A percentile compares a stretch with the other conserved stretches of the same genome.
phyloP scores from a whole-genome alignment of 768 basidiomycete species.

The Naganishia randhawae region DNA sequence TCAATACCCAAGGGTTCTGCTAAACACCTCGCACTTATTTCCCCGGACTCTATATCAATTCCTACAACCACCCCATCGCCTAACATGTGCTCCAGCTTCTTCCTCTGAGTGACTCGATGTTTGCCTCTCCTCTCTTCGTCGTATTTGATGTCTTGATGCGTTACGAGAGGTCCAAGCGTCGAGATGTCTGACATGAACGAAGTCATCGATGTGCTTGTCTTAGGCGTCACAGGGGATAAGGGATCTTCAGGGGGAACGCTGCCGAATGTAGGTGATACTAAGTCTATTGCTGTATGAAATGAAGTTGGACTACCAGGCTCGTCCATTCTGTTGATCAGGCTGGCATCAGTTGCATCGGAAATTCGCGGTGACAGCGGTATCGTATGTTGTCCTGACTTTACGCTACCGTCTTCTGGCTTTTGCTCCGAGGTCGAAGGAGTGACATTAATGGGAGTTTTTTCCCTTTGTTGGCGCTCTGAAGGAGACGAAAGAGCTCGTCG shows the following conservation, averaged over 20 bases:
- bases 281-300: not conserved
- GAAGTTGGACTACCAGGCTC: not conserved
- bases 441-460: not conserved
- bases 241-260: not conserved
- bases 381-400: not conserved
- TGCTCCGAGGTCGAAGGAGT: not conserved
- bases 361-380: not conserved
- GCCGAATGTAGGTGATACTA: not conserved
- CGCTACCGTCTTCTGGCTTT: not conserved
- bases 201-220: conserved; percentile 7
- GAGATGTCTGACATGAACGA: conserved; percentile 5
- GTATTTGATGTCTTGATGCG: conserved; percentile 6
- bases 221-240: not conserved
- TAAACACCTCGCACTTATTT: not conserved
- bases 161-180: conserved; percentile 10
- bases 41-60: not conserved
- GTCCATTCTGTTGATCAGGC: not conserved
- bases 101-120: not conserved
- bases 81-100: conserved; percentile 11
- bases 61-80: not conserved
- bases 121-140: not conserved
- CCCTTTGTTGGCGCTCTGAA: not conserved
- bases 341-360: not conserved
- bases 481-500: not conserved
- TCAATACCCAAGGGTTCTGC: not conserved